phyloP scores from a whole-genome alignment of 2,329 filamentous ascomycete species.

The Diaporthe destruens region DNA sequence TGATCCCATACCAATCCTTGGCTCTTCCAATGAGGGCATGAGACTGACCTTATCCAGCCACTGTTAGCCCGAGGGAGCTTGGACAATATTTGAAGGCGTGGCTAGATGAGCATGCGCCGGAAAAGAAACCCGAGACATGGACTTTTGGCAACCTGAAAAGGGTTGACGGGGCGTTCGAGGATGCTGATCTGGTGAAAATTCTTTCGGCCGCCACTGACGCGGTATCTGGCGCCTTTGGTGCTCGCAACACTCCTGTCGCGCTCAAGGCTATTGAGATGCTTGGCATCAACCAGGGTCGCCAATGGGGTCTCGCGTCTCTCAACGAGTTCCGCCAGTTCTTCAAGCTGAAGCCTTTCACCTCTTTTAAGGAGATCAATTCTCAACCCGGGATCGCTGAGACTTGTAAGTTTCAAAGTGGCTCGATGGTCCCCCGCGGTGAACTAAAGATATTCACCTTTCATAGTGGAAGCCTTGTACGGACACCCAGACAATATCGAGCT shows the following conservation, averaged over 20 bases:
- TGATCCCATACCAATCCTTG: too few species aligned
- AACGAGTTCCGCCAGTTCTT: constrained; percentile 14
- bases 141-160: not conserved
- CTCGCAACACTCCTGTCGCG: constrained; percentile 3
- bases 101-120: not conserved
- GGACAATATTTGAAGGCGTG: not conserved
- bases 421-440: too few species aligned
- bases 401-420: not conserved
- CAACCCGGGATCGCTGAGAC: not conserved
- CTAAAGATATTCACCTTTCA: not conserved
- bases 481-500: constrained; percentile 12
- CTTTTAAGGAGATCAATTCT: not conserved
- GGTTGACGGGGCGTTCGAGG: not conserved
- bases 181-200: not conserved
- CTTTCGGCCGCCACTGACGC: constrained; percentile 1
- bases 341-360: constrained; percentile 17
- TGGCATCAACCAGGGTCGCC: constrained; percentile 3
- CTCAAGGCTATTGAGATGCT: constrained; percentile 3
- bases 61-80: not conserved
- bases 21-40: not conserved
- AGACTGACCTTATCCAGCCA: not conserved
- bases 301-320: constrained; percentile 5
- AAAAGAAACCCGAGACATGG: constrained; percentile 9
- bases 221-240: constrained; percentile 1
- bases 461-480: constrained; percentile 11